Base-by-base conservation (phyloP, 345 rosid genomes). In the Trapa incisa region DNA sequence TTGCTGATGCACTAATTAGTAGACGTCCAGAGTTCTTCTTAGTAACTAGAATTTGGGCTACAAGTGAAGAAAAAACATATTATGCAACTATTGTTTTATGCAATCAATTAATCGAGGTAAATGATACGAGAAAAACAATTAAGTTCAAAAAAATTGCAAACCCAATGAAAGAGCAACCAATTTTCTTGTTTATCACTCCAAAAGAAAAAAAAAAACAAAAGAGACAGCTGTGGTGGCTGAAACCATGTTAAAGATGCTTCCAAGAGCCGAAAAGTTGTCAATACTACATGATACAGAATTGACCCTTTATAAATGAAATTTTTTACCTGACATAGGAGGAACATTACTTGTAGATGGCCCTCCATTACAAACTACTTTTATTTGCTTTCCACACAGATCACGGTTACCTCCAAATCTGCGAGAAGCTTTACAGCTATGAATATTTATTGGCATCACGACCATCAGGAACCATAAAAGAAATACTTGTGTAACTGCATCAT, bases 1-100 rank as follows among this genome's bases (percentile, higher is more conserved):
- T 94, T 54, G 97, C 97, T 69, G 89, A 89, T 65, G 99, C 91
- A 77, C 99, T 91, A 69, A 91, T 85, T 58, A 94, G 86, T 58
- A 94, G 78, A 74, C 87, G 78, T 52, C 88, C 92, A 56, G 97
- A 82, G 70, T 84, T 91, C 75, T 77, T 89, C 80, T 80, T 84
- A 54, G 79, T 85, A 29, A 76, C 84, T 81, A 79, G 48, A 45
- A 11, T 81, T 79, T 81, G 88, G 70, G 72, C 96, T 87, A 75
- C 76, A 67, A 10, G 33, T 22, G 60, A 22, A 54, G 22, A 1
- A 4, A 54, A 33, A 54, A 22, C 6, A 54, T n/a, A 7, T 22
- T 22, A 22, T 22, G 29, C 29, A 22, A 22, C 29, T 22, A 22
- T 22, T 22, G 29, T 54, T n/a, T 8, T 54, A 54, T 35, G 6